Evolutionary conservation across 306 rosid species (phyloP).

Genomic region (Cyclanthera cordifolia): DNA sequence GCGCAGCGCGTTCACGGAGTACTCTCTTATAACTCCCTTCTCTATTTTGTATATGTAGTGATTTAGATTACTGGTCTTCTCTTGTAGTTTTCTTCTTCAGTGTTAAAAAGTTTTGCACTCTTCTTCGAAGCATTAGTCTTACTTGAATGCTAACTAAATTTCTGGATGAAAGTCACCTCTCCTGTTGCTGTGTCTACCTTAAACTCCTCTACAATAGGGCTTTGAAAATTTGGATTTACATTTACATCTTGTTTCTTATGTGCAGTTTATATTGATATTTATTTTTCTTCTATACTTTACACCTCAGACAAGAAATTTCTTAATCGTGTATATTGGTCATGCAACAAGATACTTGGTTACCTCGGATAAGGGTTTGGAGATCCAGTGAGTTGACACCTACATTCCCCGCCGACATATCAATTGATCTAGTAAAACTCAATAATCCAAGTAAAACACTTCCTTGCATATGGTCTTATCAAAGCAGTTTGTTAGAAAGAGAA

Average conservation of each 20-base stretch:
- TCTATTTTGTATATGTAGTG: slow-evolving; percentile 1
- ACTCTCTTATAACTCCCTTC: slow-evolving; percentile 3
- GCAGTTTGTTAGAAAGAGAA: too few species aligned
- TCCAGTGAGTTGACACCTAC: too few species aligned
- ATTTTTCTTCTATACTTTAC: not conserved
- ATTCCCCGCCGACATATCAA: too few species aligned
- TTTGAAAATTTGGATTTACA: not conserved
- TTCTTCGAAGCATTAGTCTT: not conserved
- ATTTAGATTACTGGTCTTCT: not conserved
- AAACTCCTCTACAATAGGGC: not conserved
- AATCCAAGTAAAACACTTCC: too few species aligned
- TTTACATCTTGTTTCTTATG: not conserved
- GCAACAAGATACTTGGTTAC: too few species aligned
- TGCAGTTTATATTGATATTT: not conserved
- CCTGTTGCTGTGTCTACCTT: not conserved
- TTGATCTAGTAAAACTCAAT: too few species aligned
- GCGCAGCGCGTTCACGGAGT: not conserved
- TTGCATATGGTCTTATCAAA: too few species aligned
- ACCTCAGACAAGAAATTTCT: not conserved
- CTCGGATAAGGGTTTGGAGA: too few species aligned
- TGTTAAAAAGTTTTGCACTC: not conserved
- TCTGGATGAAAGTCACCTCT: not conserved
- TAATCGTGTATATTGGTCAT: not conserved
- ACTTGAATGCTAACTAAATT: not conserved
- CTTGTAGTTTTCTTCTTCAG: not conserved